Evolutionary conservation across 805 yeast species (phyloP).

Genomic region (Zygotorulaspora danielsina): DNA sequence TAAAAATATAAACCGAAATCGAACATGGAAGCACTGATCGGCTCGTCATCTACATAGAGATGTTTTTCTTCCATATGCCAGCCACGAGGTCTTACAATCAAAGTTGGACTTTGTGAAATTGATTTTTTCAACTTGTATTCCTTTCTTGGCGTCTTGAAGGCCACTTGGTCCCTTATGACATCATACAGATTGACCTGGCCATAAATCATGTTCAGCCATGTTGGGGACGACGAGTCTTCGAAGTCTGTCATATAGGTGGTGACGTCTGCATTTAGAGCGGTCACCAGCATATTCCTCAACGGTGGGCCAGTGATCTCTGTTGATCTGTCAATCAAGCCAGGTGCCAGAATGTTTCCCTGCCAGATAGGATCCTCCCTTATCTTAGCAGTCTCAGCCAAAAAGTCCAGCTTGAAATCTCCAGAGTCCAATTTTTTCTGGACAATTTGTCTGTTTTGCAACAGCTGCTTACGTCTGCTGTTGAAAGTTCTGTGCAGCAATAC

Average conservation of each 20-base stretch:
- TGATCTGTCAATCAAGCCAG: conserved; percentile 69
- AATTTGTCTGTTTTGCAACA: conserved; percentile 56
- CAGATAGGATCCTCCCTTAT: conserved; percentile 71
- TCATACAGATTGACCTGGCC: conserved; percentile 79
- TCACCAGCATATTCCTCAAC: conserved; percentile 76
- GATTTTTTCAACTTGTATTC: conserved; percentile 49
- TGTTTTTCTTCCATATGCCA: conserved; percentile 82
- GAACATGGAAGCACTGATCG: conserved; percentile 70
- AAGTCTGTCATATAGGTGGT: conserved; percentile 85
- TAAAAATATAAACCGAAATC: conserved; percentile 76
- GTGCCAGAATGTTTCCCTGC: conserved; percentile 71
- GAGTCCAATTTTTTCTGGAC: conserved; percentile 58
- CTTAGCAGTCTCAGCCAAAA: conserved; percentile 61
- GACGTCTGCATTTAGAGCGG: conserved; percentile 73
- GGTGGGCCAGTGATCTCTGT: conserved; percentile 86
- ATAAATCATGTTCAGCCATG: conserved; percentile 74
- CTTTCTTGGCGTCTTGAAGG: conserved; percentile 43
- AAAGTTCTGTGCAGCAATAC: conserved; percentile 72
- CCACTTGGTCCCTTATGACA: conserved; percentile 65
- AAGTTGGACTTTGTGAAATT: conserved; percentile 49
- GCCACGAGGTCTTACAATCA: conserved; percentile 84
- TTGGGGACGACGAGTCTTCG: conserved; percentile 81
- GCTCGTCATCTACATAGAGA: conserved; percentile 66
- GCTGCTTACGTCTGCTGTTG: conserved; percentile 53
- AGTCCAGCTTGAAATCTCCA: conserved; percentile 55